These are phyloP conservation scores for Pseudogymnoascus sp. DNA, from an alignment of 2,329 filamentous ascomycete genomes.

Conservation along the genomic window DNA sequence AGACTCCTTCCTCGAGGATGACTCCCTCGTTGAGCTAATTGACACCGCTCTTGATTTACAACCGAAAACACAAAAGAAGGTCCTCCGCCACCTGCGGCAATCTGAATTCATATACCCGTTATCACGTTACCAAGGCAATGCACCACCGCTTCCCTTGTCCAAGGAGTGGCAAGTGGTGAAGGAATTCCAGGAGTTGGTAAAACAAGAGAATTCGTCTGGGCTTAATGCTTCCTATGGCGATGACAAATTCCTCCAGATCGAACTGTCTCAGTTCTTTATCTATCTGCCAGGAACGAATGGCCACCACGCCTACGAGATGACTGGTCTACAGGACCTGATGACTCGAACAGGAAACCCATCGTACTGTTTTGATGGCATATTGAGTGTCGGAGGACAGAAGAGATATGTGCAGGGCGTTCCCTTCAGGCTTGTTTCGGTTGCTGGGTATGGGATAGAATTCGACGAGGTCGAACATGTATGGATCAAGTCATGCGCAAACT, in stretches of 20 bases:
- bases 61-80: neutral
- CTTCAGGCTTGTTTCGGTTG: constrained; percentile 57
- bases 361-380: constrained; percentile 55
- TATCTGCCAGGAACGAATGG: constrained; percentile 38
- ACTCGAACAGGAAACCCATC: constrained; percentile 31
- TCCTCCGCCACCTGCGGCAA: neutral
- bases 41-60: neutral
- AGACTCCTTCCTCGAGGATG: neutral
- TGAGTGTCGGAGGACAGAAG: constrained; percentile 38
- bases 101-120: constrained; percentile 19
- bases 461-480: constrained; percentile 53
- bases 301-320: constrained; percentile 43
- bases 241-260: constrained; percentile 37
- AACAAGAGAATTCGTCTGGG: constrained; percentile 11
- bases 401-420: constrained; percentile 48
- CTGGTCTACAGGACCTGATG: constrained; percentile 47
- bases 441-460: constrained; percentile 52
- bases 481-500: constrained; percentile 50
- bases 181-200: constrained; percentile 14
- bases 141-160: constrained; percentile 16
- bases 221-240: constrained; percentile 2
- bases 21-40: neutral
- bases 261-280: constrained; percentile 52
- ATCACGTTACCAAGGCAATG: constrained; percentile 24
- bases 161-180: constrained; percentile 11